Evolutionary conservation across 768 basidiomycete species (phyloP).

Genomic region (Pleurotus platypus): DNA sequence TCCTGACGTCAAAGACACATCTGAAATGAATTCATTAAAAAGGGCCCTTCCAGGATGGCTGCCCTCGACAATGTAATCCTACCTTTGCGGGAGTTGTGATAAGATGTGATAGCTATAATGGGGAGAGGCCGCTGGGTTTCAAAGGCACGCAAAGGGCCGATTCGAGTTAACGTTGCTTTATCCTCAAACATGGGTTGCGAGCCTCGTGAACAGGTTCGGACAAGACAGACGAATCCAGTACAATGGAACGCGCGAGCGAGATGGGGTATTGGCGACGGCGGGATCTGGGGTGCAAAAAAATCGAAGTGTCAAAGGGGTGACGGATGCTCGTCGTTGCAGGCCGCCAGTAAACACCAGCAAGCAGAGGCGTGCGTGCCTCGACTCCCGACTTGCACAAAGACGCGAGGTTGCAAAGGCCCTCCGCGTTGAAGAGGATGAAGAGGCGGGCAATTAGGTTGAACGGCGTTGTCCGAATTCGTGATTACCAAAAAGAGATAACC

Average conservation of each 20-base stretch:
- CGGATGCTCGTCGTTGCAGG: not conserved
- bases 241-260: not conserved
- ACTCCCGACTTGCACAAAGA: no score
- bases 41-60: no score
- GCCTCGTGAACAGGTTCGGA: slow-evolving; percentile 1
- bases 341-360: not conserved
- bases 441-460: not conserved
- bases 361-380: not conserved
- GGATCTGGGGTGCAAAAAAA: slow-evolving; percentile 1
- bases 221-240: not conserved
- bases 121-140: not conserved
- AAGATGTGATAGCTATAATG: not conserved
- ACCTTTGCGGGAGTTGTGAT: not conserved
- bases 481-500: slow-evolving; percentile 1
- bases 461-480: not conserved
- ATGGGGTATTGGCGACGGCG: not conserved
- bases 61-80: no score
- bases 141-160: slow-evolving; percentile 1
- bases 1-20: no score
- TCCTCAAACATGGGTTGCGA: slow-evolving; percentile 5
- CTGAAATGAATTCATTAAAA: no score
- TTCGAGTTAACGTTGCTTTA: not conserved
- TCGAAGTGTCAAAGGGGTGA: no score
- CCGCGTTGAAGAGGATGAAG: no score
- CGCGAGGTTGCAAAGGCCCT: no score